Evolutionary conservation across 2,329 filamentous ascomycete genomes (phyloP).

Genomic region (Cladosporium sp.): DNA sequence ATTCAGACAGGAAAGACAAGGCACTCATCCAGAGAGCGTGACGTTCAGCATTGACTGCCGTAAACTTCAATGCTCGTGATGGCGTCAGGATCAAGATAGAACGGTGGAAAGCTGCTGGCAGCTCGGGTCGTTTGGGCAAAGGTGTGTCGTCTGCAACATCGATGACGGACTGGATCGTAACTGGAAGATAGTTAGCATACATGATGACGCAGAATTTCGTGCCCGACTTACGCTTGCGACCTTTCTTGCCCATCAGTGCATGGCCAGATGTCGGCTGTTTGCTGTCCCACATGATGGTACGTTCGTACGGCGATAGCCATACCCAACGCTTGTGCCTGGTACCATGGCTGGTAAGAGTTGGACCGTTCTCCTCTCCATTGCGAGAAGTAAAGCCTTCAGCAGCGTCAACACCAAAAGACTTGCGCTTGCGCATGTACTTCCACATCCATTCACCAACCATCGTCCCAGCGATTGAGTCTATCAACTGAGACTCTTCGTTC

Average conservation of each 20-base stretch:
- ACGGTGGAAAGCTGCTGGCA: constrained; percentile 64
- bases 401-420: constrained; percentile 77
- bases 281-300: constrained; percentile 95
- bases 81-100: constrained; percentile 95
- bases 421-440: constrained; percentile 82
- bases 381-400: constrained; percentile 45
- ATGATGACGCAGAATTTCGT: not conserved
- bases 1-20: constrained; percentile 90
- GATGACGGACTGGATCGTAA: constrained; percentile 90
- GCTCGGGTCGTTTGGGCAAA: constrained; percentile 59
- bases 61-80: constrained; percentile 91
- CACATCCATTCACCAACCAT: constrained; percentile 99
- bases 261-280: constrained; percentile 88
- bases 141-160: constrained; percentile 95
- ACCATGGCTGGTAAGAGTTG: constrained; percentile 62
- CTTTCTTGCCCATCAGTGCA: constrained; percentile 88
- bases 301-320: constrained; percentile 94
- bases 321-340: constrained; percentile 93
- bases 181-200: constrained; percentile 47
- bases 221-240: constrained; percentile 76
- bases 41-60: constrained; percentile 73
- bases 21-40: constrained; percentile 95
- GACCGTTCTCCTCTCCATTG: constrained; percentile 51
- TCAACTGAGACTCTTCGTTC: constrained; percentile 58
- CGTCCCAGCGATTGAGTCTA: constrained; percentile 94